Base-by-base conservation (phyloP, 306 rosid genomes). In the Benincasa hispida region DNA sequence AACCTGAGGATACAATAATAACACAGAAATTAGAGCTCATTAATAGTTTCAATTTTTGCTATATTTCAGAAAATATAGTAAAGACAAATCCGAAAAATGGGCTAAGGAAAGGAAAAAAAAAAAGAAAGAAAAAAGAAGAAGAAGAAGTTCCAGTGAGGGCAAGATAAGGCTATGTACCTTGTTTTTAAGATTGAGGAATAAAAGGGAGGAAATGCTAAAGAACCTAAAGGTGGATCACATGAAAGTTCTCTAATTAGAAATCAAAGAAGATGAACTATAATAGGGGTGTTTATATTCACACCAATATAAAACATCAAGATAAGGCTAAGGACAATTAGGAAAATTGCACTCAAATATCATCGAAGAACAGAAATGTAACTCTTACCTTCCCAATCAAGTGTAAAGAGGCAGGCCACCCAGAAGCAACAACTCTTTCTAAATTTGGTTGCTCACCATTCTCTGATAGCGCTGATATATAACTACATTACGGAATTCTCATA, bases 331-430 rank as follows among this genome's bases (percentile, higher is more conserved):
- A 45, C 17, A 45, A 45, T 42, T 12, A 51, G 19, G 48, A 74
- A 50, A 34, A 21, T 47, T 32, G 10, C 18, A 34, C 68, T 37
- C 50, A 68, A 13, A 24, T 22, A 68, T 42, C 77, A 51, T 65
- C 19, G 73, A 76, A 78, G 77, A 79, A 75, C 53, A 39, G 21
- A 59, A 47, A 28, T 58, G 25, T 8, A 48, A 48, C 74, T 24
- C 82, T 51, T 81, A 90, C 98, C 97, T 94, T 94, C 67, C 98
- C 98, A 79, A 94, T 94, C 93, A 94, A 87, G 85, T 94, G 98
- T 76, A 91, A 60, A 30, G 96, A 72, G 80, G 96, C 93, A 47
- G 98, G 98, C 97, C 97, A 94, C 60, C 95, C 95, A 63, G 87
- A 85, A 76, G 97, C 89, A 83, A 91, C 87, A 10, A 91, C 86